Conservation (phyloP, 192 early-diverging fungal species). For the Polychytrium aggregatum region DNA sequence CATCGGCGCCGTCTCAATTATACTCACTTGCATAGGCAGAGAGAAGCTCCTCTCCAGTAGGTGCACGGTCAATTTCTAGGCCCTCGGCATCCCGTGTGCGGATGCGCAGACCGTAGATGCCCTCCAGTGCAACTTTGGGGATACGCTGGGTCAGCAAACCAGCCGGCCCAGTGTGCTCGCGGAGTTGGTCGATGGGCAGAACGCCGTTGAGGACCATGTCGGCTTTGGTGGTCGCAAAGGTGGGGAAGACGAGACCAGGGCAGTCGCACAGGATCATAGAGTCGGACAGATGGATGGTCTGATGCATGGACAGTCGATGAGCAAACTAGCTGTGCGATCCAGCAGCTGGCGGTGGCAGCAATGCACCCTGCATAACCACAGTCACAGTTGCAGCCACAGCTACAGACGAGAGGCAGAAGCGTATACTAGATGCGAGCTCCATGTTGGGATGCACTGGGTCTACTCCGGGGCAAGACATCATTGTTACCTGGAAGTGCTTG, state of each 20-base stretch:
- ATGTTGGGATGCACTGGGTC: no score
- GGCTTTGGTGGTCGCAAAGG: slow-evolving; percentile 95
- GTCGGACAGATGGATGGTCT: slow-evolving; percentile 88
- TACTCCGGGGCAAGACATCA: no score
- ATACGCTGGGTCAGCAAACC: slow-evolving; percentile 71
- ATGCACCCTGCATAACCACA: no score
- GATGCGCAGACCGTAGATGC: slow-evolving; percentile 88
- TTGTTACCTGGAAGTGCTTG: slow-evolving; percentile 99
- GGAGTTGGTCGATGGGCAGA: slow-evolving; percentile 94
- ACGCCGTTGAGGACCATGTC: slow-evolving; percentile 99
- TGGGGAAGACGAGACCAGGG: slow-evolving; percentile 97
- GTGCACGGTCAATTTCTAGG: slow-evolving; percentile 19
- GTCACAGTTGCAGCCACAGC: no score
- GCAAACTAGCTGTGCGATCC: no score
- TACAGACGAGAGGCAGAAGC: no score
- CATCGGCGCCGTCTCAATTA: no score
- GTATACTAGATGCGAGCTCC: no score
- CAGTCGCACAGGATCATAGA: slow-evolving; percentile 91
- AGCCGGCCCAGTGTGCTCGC: slow-evolving; percentile 84
- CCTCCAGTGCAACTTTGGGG: slow-evolving; percentile 77
- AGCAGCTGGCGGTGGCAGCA: no score
- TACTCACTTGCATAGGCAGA: slow-evolving; percentile 68
- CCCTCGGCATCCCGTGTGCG: slow-evolving; percentile 57
- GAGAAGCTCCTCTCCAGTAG: slow-evolving; percentile 85
- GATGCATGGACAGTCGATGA: no score